phyloP scores from a whole-genome alignment of 139 green algal species.

The Tetraselmis striata region DNA sequence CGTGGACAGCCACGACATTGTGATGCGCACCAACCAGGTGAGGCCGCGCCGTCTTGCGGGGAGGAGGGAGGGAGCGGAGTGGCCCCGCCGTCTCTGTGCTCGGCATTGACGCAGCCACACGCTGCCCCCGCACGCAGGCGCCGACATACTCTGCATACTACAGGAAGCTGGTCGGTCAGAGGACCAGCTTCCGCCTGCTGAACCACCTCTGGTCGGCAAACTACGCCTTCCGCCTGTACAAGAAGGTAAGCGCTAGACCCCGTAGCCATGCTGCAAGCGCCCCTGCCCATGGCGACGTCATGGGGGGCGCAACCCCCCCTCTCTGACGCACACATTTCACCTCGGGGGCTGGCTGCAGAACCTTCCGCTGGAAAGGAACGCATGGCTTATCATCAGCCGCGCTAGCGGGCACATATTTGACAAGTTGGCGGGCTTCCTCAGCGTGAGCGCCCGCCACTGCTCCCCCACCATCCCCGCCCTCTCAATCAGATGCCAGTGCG shows the following conservation, averaged over 20 bases:
- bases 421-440: neutral
- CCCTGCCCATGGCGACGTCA: neutral
- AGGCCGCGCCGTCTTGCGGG: too few relatives aligned
- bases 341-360: too few relatives aligned
- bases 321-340: too few relatives aligned
- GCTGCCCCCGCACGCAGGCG: too few relatives aligned
- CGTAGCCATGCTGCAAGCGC: neutral
- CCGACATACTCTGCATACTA: conserved; percentile 8
- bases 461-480: neutral
- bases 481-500: too few relatives aligned
- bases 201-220: conserved; percentile 17
- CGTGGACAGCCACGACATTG: conserved; percentile 14
- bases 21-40: conserved; percentile 21
- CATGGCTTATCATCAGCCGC: neutral
- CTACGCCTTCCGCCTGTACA: neutral
- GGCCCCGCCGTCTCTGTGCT: too few relatives aligned
- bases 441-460: neutral
- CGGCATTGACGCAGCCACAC: too few relatives aligned
- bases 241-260: neutral
- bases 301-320: too few relatives aligned
- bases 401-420: neutral
- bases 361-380: neutral
- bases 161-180: conserved; percentile 4
- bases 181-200: conserved; percentile 19
- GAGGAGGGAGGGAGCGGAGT: too few relatives aligned